Percentiles rank a stretch among this genome's conserved stretches.
phyloP scores from a whole-genome alignment of 805 yeast genomes.

The Ogataea thermomethanolica region DNA sequence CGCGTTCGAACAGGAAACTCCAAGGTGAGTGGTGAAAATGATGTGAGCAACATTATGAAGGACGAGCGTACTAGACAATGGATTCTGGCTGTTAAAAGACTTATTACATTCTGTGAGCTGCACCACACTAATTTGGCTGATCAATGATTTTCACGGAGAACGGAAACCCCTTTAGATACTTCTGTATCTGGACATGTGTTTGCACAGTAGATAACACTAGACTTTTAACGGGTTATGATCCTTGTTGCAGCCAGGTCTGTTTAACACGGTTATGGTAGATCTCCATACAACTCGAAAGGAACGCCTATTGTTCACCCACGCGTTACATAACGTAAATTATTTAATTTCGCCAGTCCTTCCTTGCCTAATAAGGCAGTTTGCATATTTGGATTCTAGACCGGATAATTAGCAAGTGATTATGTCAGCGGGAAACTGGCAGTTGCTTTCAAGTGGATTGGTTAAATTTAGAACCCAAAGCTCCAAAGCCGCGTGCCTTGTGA shows the following conservation, averaged over 20 bases:
- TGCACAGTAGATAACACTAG: too few species aligned
- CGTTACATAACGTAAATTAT: neutral
- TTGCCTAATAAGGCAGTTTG: slow-evolving; percentile 2
- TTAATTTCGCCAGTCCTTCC: neutral
- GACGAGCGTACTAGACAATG: slow-evolving; percentile 73
- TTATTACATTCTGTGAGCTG: slow-evolving; percentile 54
- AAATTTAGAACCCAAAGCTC: slow-evolving; percentile 1
- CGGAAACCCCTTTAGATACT: slow-evolving; percentile 1
- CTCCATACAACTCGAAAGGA: too few species aligned
- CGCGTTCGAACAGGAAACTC: slow-evolving; percentile 70
- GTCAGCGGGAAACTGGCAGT: neutral
- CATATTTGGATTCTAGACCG: slow-evolving; percentile 8
- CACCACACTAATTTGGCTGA: neutral
- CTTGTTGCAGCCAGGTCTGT: too few species aligned
- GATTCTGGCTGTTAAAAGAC: slow-evolving; percentile 70
- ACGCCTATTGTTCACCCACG: too few species aligned
- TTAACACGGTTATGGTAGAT: too few species aligned
- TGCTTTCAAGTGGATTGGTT: neutral
- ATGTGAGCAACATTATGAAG: slow-evolving; percentile 68
- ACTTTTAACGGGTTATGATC: too few species aligned
- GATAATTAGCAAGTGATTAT: neutral
- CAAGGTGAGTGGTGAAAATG: slow-evolving; percentile 32
- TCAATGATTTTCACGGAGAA: neutral
- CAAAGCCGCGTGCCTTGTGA: slow-evolving; percentile 11
- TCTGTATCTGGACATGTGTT: neutral